Evolutionary conservation across 805 yeast species (phyloP).

Genomic region (Nakazawaea laoshanensis): DNA sequence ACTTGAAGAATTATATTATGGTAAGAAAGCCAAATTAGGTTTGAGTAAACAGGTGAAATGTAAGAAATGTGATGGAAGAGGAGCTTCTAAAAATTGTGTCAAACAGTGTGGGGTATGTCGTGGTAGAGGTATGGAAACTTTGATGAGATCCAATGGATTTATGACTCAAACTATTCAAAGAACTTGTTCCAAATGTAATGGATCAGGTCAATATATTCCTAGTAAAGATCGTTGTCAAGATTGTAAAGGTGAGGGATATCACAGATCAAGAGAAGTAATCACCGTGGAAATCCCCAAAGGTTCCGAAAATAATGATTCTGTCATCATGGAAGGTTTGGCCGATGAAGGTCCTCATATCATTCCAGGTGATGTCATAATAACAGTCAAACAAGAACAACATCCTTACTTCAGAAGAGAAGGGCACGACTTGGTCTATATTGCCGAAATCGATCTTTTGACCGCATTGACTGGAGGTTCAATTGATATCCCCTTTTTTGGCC

Average conservation of each 20-base stretch:
- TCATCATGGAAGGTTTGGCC: slow-evolving; percentile 50
- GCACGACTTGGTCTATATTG: slow-evolving; percentile 34
- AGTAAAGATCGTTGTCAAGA: slow-evolving; percentile 26
- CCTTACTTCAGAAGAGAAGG: slow-evolving; percentile 30
- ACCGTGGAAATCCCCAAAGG: slow-evolving; percentile 52
- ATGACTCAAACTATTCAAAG: slow-evolving; percentile 32
- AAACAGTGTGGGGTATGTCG: slow-evolving; percentile 27
- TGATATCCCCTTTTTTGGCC: slow-evolving; percentile 28
- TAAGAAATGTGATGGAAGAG: slow-evolving; percentile 40
- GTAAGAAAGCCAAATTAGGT: slow-evolving; percentile 47
- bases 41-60: slow-evolving; percentile 45
- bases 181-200: slow-evolving; percentile 35
- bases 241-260: slow-evolving; percentile 37
- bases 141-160: slow-evolving; percentile 34
- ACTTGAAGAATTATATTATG: slow-evolving; percentile 48
- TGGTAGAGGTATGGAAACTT: slow-evolving; percentile 34
- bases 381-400: slow-evolving; percentile 27
- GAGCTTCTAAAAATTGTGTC: slow-evolving; percentile 26
- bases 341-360: slow-evolving; percentile 49
- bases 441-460: slow-evolving; percentile 40
- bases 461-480: slow-evolving; percentile 50
- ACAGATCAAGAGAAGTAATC: slow-evolving; percentile 40
- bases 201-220: slow-evolving; percentile 27
- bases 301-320: slow-evolving; percentile 38
- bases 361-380: slow-evolving; percentile 64